Evolutionary conservation across 768 basidiomycete genomes (phyloP), one percentile per base, ranked within the genome.

Genomic region (Scleroderma bovista): DNA sequence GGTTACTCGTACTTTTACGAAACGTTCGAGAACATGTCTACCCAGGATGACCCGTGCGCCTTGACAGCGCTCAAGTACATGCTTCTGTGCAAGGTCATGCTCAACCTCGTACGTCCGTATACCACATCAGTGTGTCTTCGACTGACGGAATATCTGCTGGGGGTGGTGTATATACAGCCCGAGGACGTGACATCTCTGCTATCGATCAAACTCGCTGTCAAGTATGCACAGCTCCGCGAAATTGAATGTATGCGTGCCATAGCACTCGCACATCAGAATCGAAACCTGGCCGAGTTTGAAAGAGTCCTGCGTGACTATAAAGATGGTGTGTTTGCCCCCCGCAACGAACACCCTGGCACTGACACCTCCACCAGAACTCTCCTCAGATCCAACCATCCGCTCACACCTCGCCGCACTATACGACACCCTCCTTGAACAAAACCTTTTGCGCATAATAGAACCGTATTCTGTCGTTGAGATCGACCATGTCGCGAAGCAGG

Each of bases 1-100:
- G 95, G 84, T 19, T 96, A 96, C 68, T 93, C 90, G 0, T 99
- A 98, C 72, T 98, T 97, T 71, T 93, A 90, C 58, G 95, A 98
- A 69, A 85, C 93, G 3, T 97, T 98, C 55, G 96, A 99, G 69
- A 93, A 84, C 46, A 74, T 93, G 56, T 81, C 81, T 37, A 66
- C 82, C 2, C 86, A 92, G 50, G 93, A 86, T 17, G 85, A 91
- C 55, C 78, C 81, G 1, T 60, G 68, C 33, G 92, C 93, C 1
- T 73, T 96, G 17, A 81, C 78, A 2, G 93, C 93, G 5, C 74
- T 99, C 56, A 98, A 99, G 69, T 98, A 99, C 69, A 96, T 98
- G 95, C 76, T 97, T 15, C 68, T 97, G 40, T 99, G 96, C 69
- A 98, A 99, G 66, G 86, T 99, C 64, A 99, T 99, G 95, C 75